phyloP scores from a whole-genome alignment of 2,329 filamentous ascomycete genomes.

The Corinectria fuckeliana region DNA sequence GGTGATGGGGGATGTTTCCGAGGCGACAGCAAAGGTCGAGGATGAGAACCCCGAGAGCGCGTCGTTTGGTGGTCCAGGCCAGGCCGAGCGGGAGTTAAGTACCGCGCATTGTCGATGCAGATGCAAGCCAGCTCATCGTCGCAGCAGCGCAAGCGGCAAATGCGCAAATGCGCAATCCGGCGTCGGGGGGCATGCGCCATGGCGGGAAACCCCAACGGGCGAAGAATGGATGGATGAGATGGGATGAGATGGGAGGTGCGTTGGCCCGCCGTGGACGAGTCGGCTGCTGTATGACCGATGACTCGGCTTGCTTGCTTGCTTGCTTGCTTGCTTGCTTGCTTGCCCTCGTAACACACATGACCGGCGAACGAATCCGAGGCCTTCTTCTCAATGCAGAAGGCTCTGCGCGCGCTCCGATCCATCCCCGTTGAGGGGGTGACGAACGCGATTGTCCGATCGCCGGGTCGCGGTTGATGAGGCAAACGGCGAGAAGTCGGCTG shows the following conservation, averaged over 20 bases:
- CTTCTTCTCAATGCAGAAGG: slow-evolving; percentile 20
- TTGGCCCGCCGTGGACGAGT: slow-evolving; percentile 13
- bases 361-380: slow-evolving; percentile 14
- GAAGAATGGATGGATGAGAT: too few relatives aligned
- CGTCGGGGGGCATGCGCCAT: background rate
- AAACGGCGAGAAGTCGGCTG: background rate
- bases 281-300: slow-evolving; percentile 29
- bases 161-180: slow-evolving; percentile 19
- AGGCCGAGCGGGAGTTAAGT: slow-evolving; percentile 4
- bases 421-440: background rate
- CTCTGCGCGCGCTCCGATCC: slow-evolving; percentile 11
- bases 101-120: slow-evolving; percentile 7
- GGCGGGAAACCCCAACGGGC: slow-evolving; percentile 8
- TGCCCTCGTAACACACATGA: slow-evolving; percentile 17
- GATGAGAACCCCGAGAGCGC: slow-evolving; percentile 2
- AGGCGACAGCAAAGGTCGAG: background rate
- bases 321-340: slow-evolving; percentile 6
- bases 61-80: background rate
- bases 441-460: background rate
- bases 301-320: background rate
- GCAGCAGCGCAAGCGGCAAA: slow-evolving; percentile 2
- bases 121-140: slow-evolving; percentile 17
- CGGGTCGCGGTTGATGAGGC: background rate
- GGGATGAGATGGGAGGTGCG: too few relatives aligned
- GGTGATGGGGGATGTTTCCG: background rate